A percentile compares a stretch with the other conserved stretches of the same genome.
phyloP scores from a whole-genome alignment of 192 early-diverging fungal species.

The Coemansia sp. region DNA sequence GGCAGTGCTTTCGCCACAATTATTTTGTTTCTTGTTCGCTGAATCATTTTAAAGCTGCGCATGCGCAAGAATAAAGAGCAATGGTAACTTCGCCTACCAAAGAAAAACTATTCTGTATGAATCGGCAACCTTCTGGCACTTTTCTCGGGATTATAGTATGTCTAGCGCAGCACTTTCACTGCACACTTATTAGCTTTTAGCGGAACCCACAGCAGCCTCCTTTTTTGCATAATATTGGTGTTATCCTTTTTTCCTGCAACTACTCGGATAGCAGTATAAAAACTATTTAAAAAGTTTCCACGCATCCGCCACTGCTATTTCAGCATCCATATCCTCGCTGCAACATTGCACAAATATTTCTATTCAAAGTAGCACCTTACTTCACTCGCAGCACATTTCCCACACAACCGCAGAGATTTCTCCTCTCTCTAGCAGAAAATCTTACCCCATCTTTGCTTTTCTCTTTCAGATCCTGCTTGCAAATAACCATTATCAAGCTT shows the following conservation, averaged over 20 bases:
- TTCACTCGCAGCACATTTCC: not conserved
- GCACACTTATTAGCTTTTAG: constrained; percentile 1
- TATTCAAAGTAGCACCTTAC: not conserved
- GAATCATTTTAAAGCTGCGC: not conserved
- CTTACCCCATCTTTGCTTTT: not conserved
- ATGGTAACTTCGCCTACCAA: not conserved
- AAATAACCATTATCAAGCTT: not conserved
- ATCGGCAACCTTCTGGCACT: not conserved
- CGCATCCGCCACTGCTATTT: constrained; percentile 10
- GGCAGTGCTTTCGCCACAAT: constrained; percentile 18
- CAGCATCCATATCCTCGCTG: not conserved
- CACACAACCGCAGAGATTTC: not conserved
- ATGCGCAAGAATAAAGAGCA: not conserved
- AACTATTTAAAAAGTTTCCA: constrained; percentile 3
- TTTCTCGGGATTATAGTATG: not conserved
- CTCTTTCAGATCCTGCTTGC: constrained; percentile 8
- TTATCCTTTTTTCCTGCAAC: not conserved
- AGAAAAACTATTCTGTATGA: not conserved
- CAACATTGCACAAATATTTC: constrained; percentile 1
- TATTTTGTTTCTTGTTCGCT: constrained; percentile 7
- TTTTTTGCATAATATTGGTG: constrained; percentile 1
- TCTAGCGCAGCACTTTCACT: not conserved
- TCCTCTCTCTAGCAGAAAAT: not conserved
- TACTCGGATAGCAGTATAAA: constrained; percentile 5
- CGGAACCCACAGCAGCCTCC: constrained; percentile 2